phyloP scores from a whole-genome alignment of 768 basidiomycete genomes.

The Rhodotorula paludigena region DNA sequence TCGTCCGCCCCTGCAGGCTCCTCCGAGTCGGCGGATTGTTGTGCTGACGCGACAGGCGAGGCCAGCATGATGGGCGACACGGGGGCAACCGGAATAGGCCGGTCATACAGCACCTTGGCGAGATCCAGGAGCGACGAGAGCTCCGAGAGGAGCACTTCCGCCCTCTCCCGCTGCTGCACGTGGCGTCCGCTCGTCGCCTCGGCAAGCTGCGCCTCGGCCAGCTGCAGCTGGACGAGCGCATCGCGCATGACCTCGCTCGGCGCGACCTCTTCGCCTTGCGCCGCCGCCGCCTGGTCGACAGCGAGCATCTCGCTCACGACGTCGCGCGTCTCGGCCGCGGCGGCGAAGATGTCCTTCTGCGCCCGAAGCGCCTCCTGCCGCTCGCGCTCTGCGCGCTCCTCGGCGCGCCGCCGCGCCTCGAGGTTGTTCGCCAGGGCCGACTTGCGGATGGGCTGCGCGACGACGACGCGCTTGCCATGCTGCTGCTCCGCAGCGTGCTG shows the following conservation, averaged over 20 bases:
- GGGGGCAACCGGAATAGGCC: constrained; percentile 3
- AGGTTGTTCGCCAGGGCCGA: constrained; percentile 47
- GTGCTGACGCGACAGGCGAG: constrained; percentile 49
- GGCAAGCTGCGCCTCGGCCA: constrained; percentile 35
- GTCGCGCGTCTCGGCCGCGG: constrained; percentile 29
- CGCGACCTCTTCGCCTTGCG: constrained; percentile 8
- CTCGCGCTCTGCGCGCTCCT: constrained; percentile 25
- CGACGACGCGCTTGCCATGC: constrained; percentile 39
- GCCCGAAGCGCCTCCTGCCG: background rate
- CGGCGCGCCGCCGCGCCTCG: constrained; percentile 46
- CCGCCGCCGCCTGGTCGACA: constrained; percentile 15
- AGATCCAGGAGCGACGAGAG: constrained; percentile 59
- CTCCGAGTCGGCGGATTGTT: constrained; percentile 26
- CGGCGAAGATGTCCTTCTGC: constrained; percentile 31
- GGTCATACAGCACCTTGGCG: constrained; percentile 43
- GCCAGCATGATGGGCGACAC: background rate
- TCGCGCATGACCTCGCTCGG: constrained; percentile 31
- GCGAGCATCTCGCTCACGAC: constrained; percentile 31
- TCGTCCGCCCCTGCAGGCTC: background rate
- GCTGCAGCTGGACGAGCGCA: constrained; percentile 24
- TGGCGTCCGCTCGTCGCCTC: constrained; percentile 12
- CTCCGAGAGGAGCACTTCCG: constrained; percentile 58
- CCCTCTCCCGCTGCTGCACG: constrained; percentile 7
- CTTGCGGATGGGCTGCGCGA: constrained; percentile 51
- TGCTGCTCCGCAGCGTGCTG: background rate